A percentile compares a stretch with the other conserved stretches of the same genome.
Conservation (phyloP, 2,329 filamentous ascomycete species). For the Beauveria scarabaeidicola region DNA sequence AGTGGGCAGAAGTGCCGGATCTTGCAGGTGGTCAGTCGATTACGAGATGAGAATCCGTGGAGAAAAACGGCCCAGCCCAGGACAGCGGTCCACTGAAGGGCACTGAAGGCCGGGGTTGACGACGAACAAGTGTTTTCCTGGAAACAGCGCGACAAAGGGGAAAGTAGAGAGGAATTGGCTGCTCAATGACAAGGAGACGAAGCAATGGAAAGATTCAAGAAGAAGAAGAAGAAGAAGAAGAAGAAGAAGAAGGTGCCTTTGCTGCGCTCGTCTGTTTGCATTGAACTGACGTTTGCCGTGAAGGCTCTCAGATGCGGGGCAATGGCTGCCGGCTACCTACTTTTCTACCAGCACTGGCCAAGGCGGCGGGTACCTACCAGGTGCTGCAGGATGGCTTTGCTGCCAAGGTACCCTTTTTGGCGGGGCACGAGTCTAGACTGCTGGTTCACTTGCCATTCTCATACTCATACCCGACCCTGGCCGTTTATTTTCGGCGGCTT, state of each 20-base stretch:
- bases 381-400: neutral
- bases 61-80: neutral
- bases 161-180: neutral
- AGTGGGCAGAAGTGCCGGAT: neutral
- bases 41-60: conserved; percentile 7
- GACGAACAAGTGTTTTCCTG: neutral
- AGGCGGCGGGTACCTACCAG: neutral
- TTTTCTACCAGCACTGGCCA: no score
- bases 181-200: neutral
- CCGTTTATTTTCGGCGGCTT: neutral
- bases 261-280: neutral
- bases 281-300: neutral
- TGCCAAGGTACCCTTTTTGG: neutral
- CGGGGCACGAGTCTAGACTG: neutral
- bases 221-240: no score
- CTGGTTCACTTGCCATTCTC: neutral
- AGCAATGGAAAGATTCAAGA: neutral
- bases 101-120: neutral
- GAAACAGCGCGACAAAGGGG: no score
- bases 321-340: no score
- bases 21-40: neutral
- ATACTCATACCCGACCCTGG: neutral
- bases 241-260: no score
- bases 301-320: neutral
- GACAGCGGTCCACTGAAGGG: neutral